Evolutionary conservation across 306 rosid genomes (phyloP).

Genomic region (Mimosa bimucronata): DNA sequence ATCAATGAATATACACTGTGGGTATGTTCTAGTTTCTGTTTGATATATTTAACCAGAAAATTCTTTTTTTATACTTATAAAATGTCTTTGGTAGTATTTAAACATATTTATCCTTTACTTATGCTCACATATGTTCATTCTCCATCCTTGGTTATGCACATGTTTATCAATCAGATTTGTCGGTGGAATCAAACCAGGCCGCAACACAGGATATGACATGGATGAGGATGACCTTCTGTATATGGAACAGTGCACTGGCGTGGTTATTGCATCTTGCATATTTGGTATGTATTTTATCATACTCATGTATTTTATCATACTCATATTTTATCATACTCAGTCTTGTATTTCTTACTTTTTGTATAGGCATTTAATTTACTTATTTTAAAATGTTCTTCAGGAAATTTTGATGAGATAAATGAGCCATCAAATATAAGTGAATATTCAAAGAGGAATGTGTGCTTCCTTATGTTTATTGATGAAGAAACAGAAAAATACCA

Average conservation of each 20-base stretch:
- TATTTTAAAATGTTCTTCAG: slow-evolving; percentile 49
- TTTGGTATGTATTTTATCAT: slow-evolving; percentile 57
- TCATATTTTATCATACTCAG: slow-evolving; percentile 17
- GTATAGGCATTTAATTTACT: slow-evolving; percentile 35
- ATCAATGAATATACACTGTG: slow-evolving; percentile 86
- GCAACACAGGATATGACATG: slow-evolving; percentile 79
- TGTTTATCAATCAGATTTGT: slow-evolving; percentile 66
- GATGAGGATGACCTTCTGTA: slow-evolving; percentile 71
- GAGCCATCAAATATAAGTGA: slow-evolving; percentile 72
- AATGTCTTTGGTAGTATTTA: too few relatives aligned
- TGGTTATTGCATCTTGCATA: slow-evolving; percentile 94
- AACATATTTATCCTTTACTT: background rate
- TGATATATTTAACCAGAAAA: background rate
- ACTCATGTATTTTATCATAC: background rate
- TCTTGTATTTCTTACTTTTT: slow-evolving; percentile 17
- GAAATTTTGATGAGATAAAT: slow-evolving; percentile 86
- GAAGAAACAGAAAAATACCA: slow-evolving; percentile 72
- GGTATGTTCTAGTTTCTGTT: slow-evolving; percentile 58
- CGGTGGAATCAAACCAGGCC: slow-evolving; percentile 78
- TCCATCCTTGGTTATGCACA: slow-evolving; percentile 36
- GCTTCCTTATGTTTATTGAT: slow-evolving; percentile 90
- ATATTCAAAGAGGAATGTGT: slow-evolving; percentile 69
- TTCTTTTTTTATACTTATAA: background rate
- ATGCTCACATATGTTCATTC: slow-evolving; percentile 29
- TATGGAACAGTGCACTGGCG: slow-evolving; percentile 84